Evolutionary conservation across 306 rosid species (phyloP), one percentile per base, ranked within the genome.

Genomic region (Malus sieversii): DNA sequence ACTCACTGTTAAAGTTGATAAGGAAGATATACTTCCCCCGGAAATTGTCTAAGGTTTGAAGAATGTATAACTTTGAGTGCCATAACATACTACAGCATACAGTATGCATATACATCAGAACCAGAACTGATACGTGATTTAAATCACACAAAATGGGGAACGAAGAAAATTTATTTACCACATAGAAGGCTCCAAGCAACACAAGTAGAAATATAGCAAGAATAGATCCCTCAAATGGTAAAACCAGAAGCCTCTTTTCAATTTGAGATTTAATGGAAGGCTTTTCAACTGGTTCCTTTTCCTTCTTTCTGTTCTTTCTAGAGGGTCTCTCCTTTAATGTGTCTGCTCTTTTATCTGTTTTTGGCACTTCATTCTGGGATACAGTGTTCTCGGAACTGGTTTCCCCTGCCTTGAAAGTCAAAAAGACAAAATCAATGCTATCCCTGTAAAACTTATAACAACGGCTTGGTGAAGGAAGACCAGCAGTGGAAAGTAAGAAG

Each of bases 171-270:
- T 72, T 66, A 80, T 66, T 76, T 92, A 96, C 99, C 99, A 96
- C 99, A 88, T 96, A 96, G 92, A 96, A 96, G 83, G 99, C 98
- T 63, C 93, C 97, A 46, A 96, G 87, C 84, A 89, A 75, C 79
- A 96, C 83, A 58, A 96, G 92, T 66, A 96, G 86, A 92, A 96
- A 48, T 81, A 96, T 84, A 58, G 99, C 93, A 52, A 92, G 64
- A 75, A 92, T 22, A 75, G 99, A 96, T 81, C 96, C 85, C 70
- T 84, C 98, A 73, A 96, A 77, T 66, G 99, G 99, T 81, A 96
- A 87, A 87, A 96, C 97, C 77, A 85, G 89, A 81, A 96, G 99
- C 90, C 87, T 90, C 92, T 88, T 93, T 79, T 85, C 89, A 71
- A 80, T 75, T 71, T 80, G 79, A 22, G 90, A 78, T 83, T 87